These are phyloP conservation scores for Solidago caesia DNA, from an alignment of 129 eudicot genomes.

Conservation along the genomic window DNA sequence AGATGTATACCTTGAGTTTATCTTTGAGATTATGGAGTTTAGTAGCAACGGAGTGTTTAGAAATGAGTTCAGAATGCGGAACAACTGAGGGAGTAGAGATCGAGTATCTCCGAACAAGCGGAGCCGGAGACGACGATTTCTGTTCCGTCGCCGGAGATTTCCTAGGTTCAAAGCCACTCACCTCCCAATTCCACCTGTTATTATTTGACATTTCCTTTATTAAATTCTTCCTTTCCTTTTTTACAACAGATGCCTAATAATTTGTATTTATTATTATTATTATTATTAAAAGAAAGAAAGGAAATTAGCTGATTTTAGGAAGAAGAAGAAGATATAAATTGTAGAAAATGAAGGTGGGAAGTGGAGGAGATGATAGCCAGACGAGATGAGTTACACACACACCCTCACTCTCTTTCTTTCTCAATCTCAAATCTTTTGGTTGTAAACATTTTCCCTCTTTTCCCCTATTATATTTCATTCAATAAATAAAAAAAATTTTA, in stretches of 20 bases:
- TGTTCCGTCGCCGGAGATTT: conserved; percentile 42
- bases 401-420: conserved; percentile 13
- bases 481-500: too few species aligned
- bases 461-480: not conserved
- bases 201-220: conserved; percentile 44
- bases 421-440: conserved; percentile 37
- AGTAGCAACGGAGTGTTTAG: conserved; percentile 47
- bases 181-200: conserved; percentile 97
- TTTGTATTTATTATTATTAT: not conserved
- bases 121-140: conserved; percentile 36
- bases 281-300: conserved; percentile 8
- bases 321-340: not conserved
- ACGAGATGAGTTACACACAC: conserved; percentile 23
- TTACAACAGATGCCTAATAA: too few species aligned
- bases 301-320: conserved; percentile 14
- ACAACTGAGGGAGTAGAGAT: conserved; percentile 54
- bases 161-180: conserved; percentile 82
- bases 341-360: conserved; percentile 13
- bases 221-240: too few species aligned
- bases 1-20: conserved; percentile 63
- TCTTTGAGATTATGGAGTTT: conserved; percentile 64
- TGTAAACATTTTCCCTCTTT: conserved; percentile 31
- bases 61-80: conserved; percentile 52
- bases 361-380: conserved; percentile 21
- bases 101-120: conserved; percentile 74